These are phyloP conservation scores for Pilatotrama ljubarskyi DNA, from an alignment of 768 basidiomycete genomes.

Conservation along the genomic window DNA sequence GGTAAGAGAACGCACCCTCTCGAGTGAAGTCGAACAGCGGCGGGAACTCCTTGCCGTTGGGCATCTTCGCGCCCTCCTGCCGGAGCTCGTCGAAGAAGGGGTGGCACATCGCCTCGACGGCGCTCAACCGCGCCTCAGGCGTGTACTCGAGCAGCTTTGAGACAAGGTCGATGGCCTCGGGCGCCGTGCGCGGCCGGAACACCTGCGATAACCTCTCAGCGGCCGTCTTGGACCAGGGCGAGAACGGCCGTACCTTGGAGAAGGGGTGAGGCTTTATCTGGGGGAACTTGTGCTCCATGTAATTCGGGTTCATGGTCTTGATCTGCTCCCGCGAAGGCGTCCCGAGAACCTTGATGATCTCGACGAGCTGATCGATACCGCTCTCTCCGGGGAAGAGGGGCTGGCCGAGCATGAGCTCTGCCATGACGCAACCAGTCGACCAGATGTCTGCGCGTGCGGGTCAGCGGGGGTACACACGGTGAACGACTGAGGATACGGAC, in stretches of 20 bases:
- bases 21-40: conserved; percentile 93
- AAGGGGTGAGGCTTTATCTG: conserved; percentile 99
- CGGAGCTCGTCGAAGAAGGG: conserved; percentile 98
- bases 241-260: conserved; percentile 69
- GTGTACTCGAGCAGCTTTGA: conserved; percentile 96
- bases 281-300: conserved; percentile 99
- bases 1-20: conserved; percentile 66
- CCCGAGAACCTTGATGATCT: conserved; percentile 99
- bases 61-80: conserved; percentile 89
- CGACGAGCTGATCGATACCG: conserved; percentile 98
- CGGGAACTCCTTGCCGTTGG: conserved; percentile 96
- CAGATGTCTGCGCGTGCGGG: conserved; percentile 73
- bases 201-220: conserved; percentile 53
- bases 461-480: neutral
- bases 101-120: conserved; percentile 89
- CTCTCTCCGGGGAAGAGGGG: conserved; percentile 99
- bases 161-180: conserved; percentile 95
- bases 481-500: conserved; percentile 45
- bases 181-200: conserved; percentile 95
- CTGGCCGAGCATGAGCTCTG: conserved; percentile 98
- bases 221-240: conserved; percentile 3
- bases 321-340: conserved; percentile 99
- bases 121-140: conserved; percentile 88
- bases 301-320: conserved; percentile 99
- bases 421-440: conserved; percentile 99